Evolutionary conservation across 371 early-diverging fungal species (phyloP), one percentile per base, ranked within the genome.

Genomic region (Coemansia sp.): DNA sequence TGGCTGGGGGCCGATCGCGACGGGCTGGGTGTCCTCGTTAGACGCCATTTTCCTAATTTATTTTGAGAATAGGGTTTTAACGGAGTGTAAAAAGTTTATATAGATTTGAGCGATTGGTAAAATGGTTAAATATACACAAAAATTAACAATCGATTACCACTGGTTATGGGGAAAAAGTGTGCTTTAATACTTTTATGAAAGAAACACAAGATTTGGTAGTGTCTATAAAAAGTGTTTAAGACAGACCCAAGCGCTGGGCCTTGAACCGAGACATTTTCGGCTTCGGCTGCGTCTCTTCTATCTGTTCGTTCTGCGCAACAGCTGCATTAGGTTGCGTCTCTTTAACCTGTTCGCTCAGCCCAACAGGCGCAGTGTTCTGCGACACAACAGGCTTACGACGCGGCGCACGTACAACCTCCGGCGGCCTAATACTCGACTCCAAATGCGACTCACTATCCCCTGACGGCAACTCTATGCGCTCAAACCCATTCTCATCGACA

Each of bases 251-350:
- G 21, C 76, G 72, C 55, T 63, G 63, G 4, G 72, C 72, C 56
- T 76, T 76, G 68, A 76, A 76, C 22, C 77, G 72, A 2, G 77
- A 76, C 68, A 76, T 76, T 14, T 69, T 76, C 5, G 72, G 72
- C 22, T 63, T 67, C 5, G 8, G 56, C 31, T 55, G 56, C 0
- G n/a, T 31, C 3, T 18, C 11, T 16, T 21, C 3, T 27, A 26
- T 14, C 54, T 26, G 37, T 34, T 56, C 34, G 2, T 56, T 10
- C 16, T 3, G 18, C 6, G 27, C 45, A 3, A 27, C 51, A 42
- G 22, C 3, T 22, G 37, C 11, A 18, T 37, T 37, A 2, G 8
- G 29, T 31, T 55, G 31, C 27, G 31, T 18, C 3, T 18, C 11
- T 14, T 21, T 11, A 14, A 26, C 10, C 31, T 26, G 22, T n/a